Base-by-base conservation (phyloP, 1,284 basidiomycete species). In the Puccinia triticina region DNA sequence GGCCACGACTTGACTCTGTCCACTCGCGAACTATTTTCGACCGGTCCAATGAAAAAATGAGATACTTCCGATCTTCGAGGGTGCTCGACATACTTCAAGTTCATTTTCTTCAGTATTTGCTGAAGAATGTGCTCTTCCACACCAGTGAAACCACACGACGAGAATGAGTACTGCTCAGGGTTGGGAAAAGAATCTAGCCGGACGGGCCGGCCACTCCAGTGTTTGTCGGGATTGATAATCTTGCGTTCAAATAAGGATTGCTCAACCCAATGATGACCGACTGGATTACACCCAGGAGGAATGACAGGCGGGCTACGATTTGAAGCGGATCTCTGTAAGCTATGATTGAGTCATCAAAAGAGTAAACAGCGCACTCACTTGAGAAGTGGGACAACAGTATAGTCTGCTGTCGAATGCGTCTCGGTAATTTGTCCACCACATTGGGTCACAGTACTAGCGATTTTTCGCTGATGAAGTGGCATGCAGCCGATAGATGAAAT, bases 251-350 rank as follows among this genome's bases (percentile, higher is more conserved):
- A 74, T 55, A 82, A 59, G 18, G 79, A 74, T 16, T 82, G 71
- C 40, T 82, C 79, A 29, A 82, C 72, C 79, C 79, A 82, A 74
- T 61, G 57, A 82, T 74, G 79, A 18, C 69, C 72, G 46, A 82
- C 79, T n/a, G 79, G 79, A 40, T 82, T 82, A 43, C 55, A 74
- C 16, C 59, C 50, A 61, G 55, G 29, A 50, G 79, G 79, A n/a
- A 82, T 66, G 40, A 29, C 74, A 12, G 79, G 59, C 7, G 79
- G 79, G 37, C 79, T 82, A 64, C 40, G 2, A 75, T 32, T 71
- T 11, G 16, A n/a, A 61, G 57, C 11, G 34, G 32, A 50, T 14
- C 21, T 29, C 16, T 40, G 21, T 67, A 18, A 80, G 50, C 71
- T 40, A 46, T 21, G 43, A 29, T 29, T 40, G 53, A 71, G 46